Evolutionary conservation across 2,329 filamentous ascomycete genomes (phyloP), one percentile per base, ranked within the genome.

Genomic region (Metarhizium album): DNA sequence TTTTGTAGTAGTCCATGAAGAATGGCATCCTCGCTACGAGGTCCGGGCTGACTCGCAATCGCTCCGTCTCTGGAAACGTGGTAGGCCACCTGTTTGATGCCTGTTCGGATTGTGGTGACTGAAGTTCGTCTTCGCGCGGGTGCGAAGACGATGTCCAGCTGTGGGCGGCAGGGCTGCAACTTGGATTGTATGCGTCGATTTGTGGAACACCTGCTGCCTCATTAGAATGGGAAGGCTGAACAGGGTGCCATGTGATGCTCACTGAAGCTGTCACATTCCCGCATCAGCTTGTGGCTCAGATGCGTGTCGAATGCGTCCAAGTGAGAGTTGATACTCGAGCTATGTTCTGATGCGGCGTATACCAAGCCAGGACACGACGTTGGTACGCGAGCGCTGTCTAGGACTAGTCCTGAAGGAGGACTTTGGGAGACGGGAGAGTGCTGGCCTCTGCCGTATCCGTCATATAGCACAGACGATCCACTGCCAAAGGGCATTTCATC

Each of bases 1-100:
- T 90, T 63, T 90, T 85, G 68, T 95, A 96, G 68, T 95, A 95
- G 64, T 94, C 86, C 73, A 96, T 85, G 63, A 95, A 84, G 68
- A 86, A 94, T 57, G 86, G 84, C 72, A 95, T 85, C 62, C 89
- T 86, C 52, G 84, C 81, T 54, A 87, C 82, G 60, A 87, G 71
- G 66, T 85, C 71, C 64, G 78, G 63, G 75, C 74, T 74, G 72
- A 79, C 70, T 62, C 75, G 77, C 56, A 73, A 62, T 46, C 69
- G 59, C 40, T 72, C 72, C 38, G 67, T 64, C 50, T 76, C 74
- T 55, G 73, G 68, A 29, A 70, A 63, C 14, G 65, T 63, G 8
- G 73, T 18, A 13, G 49, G 73, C 72, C 76, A 76, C 60, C 69
- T 71, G 60, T 69, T 72, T 62, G 71, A 68, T 57, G 71, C 62